A percentile compares a stretch with the other conserved stretches of the same genome.
phyloP scores from a whole-genome alignment of 257 asterid species.

The Sherardia arvensis region DNA sequence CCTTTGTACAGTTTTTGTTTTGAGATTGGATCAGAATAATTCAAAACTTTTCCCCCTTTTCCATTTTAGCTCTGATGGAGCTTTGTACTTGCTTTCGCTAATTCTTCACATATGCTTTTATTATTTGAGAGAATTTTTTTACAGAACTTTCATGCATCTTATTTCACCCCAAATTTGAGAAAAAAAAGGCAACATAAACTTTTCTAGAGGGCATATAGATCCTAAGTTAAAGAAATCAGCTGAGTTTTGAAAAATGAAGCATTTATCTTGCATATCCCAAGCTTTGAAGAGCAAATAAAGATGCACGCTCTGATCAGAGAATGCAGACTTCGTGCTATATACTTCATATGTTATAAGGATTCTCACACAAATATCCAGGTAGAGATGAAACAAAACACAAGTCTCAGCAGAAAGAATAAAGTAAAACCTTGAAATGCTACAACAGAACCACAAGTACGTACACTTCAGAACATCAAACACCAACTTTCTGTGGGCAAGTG shows the following conservation, averaged over 20 bases:
- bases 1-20: too few species aligned
- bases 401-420: neutral
- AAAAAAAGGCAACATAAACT: neutral
- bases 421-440: neutral
- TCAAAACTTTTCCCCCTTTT: too few species aligned
- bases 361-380: neutral
- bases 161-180: neutral
- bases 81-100: too few species aligned
- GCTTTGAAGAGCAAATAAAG: neutral
- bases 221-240: neutral
- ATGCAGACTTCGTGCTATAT: neutral
- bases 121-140: neutral
- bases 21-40: too few species aligned
- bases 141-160: neutral
- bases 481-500: neutral
- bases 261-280: neutral
- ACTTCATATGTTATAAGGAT: neutral
- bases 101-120: neutral
- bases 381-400: neutral
- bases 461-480: neutral
- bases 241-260: neutral
- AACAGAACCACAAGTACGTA: neutral
- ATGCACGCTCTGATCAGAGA: neutral
- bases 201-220: neutral
- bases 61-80: too few species aligned